Evolutionary conservation across 2,329 filamentous ascomycete species (phyloP).

Genomic region (Hypoxylon sp.): DNA sequence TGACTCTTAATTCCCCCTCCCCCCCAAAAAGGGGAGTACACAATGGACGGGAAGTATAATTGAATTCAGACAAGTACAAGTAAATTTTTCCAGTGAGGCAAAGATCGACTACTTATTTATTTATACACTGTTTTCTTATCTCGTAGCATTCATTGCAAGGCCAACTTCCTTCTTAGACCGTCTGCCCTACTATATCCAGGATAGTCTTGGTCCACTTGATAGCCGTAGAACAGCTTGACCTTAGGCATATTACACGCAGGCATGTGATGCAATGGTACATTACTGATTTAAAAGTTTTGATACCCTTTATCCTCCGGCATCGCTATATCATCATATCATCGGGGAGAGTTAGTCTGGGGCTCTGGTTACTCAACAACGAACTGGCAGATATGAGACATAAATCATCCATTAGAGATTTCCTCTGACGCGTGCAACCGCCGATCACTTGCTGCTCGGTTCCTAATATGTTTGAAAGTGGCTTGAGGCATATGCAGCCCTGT

Average conservation of each 20-base stretch:
- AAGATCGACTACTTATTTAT: no score
- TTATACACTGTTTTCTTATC: no score
- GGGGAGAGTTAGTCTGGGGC: not conserved
- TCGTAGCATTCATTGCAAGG: no score
- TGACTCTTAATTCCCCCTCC: no score
- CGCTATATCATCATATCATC: not conserved
- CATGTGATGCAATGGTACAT: not conserved
- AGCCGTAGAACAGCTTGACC: not conserved
- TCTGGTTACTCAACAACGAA: not conserved
- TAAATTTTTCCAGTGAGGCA: no score
- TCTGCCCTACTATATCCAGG: no score
- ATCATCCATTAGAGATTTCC: not conserved
- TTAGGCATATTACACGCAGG: not conserved
- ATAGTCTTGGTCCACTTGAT: not conserved
- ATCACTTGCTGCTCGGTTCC: not conserved
- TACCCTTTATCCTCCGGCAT: not conserved
- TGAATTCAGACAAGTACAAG: no score
- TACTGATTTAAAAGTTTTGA: not conserved
- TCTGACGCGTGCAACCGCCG: not conserved
- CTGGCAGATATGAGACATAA: not conserved
- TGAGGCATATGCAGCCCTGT: not conserved
- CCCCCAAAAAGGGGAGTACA: no score
- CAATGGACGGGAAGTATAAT: no score
- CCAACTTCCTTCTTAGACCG: no score
- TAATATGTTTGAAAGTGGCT: not conserved